Base-by-base conservation (phyloP, 2,329 filamentous ascomycete species). In the Diaporthe humulicola region DNA sequence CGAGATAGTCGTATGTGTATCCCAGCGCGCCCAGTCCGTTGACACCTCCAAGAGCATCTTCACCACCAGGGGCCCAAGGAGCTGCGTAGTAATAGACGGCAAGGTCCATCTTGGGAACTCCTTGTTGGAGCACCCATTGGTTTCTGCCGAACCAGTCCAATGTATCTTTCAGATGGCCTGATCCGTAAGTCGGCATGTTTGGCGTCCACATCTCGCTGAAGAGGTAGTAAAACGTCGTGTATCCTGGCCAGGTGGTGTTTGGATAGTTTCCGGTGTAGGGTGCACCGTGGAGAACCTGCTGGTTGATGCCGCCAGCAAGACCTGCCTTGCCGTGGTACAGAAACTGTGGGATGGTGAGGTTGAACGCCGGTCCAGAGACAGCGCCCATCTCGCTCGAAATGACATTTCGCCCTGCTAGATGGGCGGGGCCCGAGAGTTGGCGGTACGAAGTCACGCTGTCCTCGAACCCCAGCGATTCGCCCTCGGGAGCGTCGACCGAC, bases 181-280 rank as follows among this genome's bases (percentile, higher is more conserved):
- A 80, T 22, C 82, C 80, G 84, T 85, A 88, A 1, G 81, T 82
- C 1, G 87, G 87, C 66, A 87, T 84, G 9, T 83, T 80, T 0
- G 78, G 79, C 6, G 80, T 80, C 74, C 84, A 83, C 79, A 84
- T 82, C n/a, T 86, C 84, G 0, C 83, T 82, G 71, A 85, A 87
- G 0, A 80, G 54, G 75, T 86, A 88, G 8, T 70, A 74, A 73
- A 88, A 88, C 0, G 86, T 81, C 0, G 84, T 84, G 70, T 83
- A 87, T 0, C 85, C 85, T 0, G 87, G 87, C 87, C 87, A 89
- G 0, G 87, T 88, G 0, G 87, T 88, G 66, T 85, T 83, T 0
- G 78, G 78, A 71, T 88, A 88, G 7, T 83, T 76, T 2, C 83
- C 84, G 0, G 82, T 81, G 67, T 85, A 87, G 0, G 85, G 78